Evolutionary conservation across 2,329 filamentous ascomycete species (phyloP).

Genomic region (Eutypa lata): DNA sequence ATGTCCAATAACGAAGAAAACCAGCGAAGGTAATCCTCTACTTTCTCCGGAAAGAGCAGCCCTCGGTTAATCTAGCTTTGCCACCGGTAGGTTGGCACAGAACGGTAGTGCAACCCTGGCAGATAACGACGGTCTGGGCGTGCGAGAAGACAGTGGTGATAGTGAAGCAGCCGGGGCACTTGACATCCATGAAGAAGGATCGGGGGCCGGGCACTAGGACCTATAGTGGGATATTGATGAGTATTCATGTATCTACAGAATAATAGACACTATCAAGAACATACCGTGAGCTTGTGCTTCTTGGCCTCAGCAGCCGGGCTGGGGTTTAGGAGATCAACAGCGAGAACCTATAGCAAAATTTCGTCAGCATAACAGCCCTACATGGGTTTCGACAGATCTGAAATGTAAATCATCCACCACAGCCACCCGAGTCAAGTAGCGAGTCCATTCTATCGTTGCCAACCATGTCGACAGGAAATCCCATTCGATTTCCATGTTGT

Average conservation of each 20-base stretch:
- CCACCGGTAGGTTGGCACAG: slow-evolving; percentile 99
- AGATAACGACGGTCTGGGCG: slow-evolving; percentile 99
- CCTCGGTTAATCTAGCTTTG: slow-evolving; percentile 98
- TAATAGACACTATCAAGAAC: too few relatives aligned
- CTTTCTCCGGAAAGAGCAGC: slow-evolving; percentile 99
- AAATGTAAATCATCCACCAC: slow-evolving; percentile 1
- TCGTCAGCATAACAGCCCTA: slow-evolving; percentile 44
- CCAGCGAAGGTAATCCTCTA: slow-evolving; percentile 60
- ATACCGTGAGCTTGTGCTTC: slow-evolving; percentile 99
- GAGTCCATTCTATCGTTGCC: background rate
- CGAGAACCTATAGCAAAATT: slow-evolving; percentile 77
- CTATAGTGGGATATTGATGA: slow-evolving; percentile 43
- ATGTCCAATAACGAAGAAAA: slow-evolving; percentile 41
- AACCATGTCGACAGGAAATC: too few relatives aligned
- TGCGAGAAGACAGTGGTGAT: slow-evolving; percentile 99
- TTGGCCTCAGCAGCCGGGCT: slow-evolving; percentile 94
- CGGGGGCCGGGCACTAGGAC: slow-evolving; percentile 92
- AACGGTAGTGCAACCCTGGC: slow-evolving; percentile 98
- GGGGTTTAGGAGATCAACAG: slow-evolving; percentile 99
- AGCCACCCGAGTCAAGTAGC: background rate
- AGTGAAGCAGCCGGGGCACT: slow-evolving; percentile 99
- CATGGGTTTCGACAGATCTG: slow-evolving; percentile 4
- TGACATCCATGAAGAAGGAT: slow-evolving; percentile 99
- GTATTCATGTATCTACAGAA: too few relatives aligned
- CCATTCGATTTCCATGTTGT: too few relatives aligned